These are phyloP conservation scores for Daedaleopsis sinensis DNA, from an alignment of 768 basidiomycete species.

Conservation along the genomic window DNA sequence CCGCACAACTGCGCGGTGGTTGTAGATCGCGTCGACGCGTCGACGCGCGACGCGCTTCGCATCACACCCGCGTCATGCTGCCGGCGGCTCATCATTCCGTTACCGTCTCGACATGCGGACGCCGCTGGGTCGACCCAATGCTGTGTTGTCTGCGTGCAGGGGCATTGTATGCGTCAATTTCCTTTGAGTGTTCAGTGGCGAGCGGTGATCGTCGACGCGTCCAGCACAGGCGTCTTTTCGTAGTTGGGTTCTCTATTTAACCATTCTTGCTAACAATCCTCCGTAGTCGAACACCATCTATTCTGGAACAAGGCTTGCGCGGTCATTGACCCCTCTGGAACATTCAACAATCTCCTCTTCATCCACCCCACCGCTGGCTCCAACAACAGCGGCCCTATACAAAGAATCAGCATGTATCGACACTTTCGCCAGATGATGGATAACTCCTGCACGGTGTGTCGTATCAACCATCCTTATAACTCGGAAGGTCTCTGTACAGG, in stretches of 20 bases:
- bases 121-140: background rate
- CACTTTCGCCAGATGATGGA: constrained; percentile 64
- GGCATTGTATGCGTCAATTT: background rate
- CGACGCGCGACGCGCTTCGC: background rate
- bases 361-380: constrained; percentile 37
- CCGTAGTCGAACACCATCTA: constrained; percentile 64
- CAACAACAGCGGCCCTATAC: constrained; percentile 19
- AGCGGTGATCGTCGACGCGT: no score
- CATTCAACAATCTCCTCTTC: constrained; percentile 51
- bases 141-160: background rate
- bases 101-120: background rate
- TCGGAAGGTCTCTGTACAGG: constrained; percentile 52
- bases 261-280: background rate
- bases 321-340: constrained; percentile 64
- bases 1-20: constrained; percentile 9
- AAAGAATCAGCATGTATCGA: constrained; percentile 47
- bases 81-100: background rate
- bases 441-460: constrained; percentile 66
- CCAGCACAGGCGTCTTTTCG: background rate
- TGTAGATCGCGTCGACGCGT: constrained; percentile 17
- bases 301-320: constrained; percentile 72
- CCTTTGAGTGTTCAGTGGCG: no score
- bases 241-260: no score
- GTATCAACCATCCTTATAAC: constrained; percentile 61
- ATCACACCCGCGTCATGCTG: background rate